phyloP scores from a whole-genome alignment of 2,329 filamentous ascomycete species.

The Xylaria polymorpha region DNA sequence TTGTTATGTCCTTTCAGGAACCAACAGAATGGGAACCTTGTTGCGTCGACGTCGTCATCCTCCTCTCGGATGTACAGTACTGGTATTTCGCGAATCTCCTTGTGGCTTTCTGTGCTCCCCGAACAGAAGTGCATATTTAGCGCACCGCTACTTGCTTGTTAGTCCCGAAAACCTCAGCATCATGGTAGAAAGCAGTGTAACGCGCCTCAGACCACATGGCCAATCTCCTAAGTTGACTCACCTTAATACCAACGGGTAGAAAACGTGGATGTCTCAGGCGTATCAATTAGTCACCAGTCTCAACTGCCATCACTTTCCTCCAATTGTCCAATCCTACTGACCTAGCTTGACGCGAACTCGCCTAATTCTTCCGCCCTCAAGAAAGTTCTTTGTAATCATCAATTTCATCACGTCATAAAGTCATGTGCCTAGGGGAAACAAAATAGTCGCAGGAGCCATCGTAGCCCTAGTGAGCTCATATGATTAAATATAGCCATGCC shows the following conservation, averaged over 20 bases:
- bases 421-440: neutral
- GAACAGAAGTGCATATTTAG: constrained; percentile 40
- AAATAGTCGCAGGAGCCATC: constrained; percentile 2
- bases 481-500: constrained; percentile 18
- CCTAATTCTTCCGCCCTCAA: constrained; percentile 2
- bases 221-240: constrained; percentile 14
- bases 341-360: constrained; percentile 21
- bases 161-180: constrained; percentile 20
- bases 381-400: constrained; percentile 4
- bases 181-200: constrained; percentile 13
- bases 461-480: constrained; percentile 17
- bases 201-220: constrained; percentile 9
- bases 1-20: neutral
- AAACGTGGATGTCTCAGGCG: constrained; percentile 45
- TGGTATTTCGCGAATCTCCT: neutral
- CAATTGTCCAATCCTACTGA: constrained; percentile 1
- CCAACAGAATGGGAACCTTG: constrained; percentile 12
- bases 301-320: constrained; percentile 13
- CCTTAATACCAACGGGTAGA: constrained; percentile 22
- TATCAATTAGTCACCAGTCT: constrained; percentile 34
- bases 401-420: neutral
- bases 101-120: neutral
- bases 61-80: neutral
- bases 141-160: constrained; percentile 16
- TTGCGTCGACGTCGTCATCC: neutral